phyloP scores from a whole-genome alignment of 2,329 filamentous ascomycete species.

The Aureobasidium uvarum region DNA sequence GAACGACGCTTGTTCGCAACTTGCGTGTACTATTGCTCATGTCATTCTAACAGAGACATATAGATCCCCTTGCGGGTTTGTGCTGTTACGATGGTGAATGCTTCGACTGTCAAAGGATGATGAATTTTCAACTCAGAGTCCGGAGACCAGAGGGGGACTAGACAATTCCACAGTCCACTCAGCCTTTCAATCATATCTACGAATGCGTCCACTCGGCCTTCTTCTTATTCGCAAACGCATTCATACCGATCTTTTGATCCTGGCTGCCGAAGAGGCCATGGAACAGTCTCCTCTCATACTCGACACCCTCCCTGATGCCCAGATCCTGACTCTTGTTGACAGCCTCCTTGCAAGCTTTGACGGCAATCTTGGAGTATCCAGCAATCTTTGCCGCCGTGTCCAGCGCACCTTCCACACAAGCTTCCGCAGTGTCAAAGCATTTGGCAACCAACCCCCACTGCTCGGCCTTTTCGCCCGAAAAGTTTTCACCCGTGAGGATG shows the following conservation, averaged over 20 bases:
- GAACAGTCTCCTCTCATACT: slow-evolving; percentile 92
- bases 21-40: no score
- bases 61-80: no score
- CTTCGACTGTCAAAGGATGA: no score
- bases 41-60: no score
- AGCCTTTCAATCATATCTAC: slow-evolving; percentile 43
- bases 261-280: slow-evolving; percentile 89
- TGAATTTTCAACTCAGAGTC: no score
- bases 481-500: slow-evolving; percentile 80
- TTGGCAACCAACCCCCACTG: slow-evolving; percentile 87
- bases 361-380: slow-evolving; percentile 77
- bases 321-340: slow-evolving; percentile 98
- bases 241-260: slow-evolving; percentile 97
- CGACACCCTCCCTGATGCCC: slow-evolving; percentile 80
- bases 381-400: slow-evolving; percentile 89
- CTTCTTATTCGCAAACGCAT: slow-evolving; percentile 91
- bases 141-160: no score
- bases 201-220: slow-evolving; percentile 88
- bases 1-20: no score
- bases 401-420: slow-evolving; percentile 75
- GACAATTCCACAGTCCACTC: no score
- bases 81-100: no score
- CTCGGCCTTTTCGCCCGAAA: slow-evolving; percentile 79
- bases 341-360: slow-evolving; percentile 93
- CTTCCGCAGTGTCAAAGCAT: slow-evolving; percentile 75